A percentile compares a stretch with the other conserved stretches of the same genome.
These are phyloP conservation scores for Pseudogymnoascus sp. DNA, from an alignment of 2,329 filamentous ascomycete species.

Conservation along the genomic window DNA sequence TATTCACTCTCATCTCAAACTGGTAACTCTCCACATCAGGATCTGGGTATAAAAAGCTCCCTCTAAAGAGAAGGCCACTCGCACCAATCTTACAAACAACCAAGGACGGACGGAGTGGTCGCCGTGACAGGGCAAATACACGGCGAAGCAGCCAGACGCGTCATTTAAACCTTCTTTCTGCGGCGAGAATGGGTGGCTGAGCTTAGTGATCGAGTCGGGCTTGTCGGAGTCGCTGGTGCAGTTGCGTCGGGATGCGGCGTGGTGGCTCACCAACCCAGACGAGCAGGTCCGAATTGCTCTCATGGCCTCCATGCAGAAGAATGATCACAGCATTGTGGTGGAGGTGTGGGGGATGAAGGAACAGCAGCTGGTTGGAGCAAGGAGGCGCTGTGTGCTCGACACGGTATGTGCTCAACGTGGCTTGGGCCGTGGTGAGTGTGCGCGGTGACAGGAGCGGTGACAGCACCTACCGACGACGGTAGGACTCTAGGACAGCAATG, in stretches of 20 bases:
- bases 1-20: too few relatives aligned
- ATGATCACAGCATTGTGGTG: conserved; percentile 26
- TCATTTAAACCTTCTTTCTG: neutral
- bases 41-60: too few relatives aligned
- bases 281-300: neutral
- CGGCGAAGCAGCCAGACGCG: neutral
- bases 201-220: neutral
- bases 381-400: conserved; percentile 4
- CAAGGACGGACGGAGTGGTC: too few relatives aligned
- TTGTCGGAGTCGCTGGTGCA: neutral
- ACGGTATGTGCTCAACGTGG: too few relatives aligned
- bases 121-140: neutral
- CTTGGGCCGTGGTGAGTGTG: too few relatives aligned
- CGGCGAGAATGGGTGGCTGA: neutral
- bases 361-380: conserved; percentile 20
- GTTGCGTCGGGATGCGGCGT: neutral
- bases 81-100: too few relatives aligned
- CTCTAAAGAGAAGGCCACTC: too few relatives aligned
- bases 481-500: too few relatives aligned
- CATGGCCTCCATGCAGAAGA: conserved; percentile 8
- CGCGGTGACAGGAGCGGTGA: too few relatives aligned
- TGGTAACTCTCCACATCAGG: too few relatives aligned
- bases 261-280: neutral
- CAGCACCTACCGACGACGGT: too few relatives aligned
- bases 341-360: conserved; percentile 20